A percentile compares a stretch with the other conserved stretches of the same genome.
These are phyloP conservation scores for Coffea canephora DNA, from an alignment of 257 asterid genomes.

Conservation along the genomic window DNA sequence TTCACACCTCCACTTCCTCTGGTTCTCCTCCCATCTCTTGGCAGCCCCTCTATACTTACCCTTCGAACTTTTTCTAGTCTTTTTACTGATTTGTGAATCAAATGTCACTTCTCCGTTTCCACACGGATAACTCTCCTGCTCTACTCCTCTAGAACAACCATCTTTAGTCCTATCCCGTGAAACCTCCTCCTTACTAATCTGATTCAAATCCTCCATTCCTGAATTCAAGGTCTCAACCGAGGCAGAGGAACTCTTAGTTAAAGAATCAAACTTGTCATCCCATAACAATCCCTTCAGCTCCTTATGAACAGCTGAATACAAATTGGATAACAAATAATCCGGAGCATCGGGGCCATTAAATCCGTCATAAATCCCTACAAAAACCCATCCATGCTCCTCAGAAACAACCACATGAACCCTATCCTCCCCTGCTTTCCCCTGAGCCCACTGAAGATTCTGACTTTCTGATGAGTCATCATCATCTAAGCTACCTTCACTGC, in stretches of 20 bases:
- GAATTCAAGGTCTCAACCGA: conserved; percentile 16
- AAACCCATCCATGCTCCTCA: conserved; percentile 93
- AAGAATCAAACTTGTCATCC: conserved; percentile 64
- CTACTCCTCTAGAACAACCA: conserved; percentile 61
- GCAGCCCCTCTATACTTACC: conserved; percentile 51
- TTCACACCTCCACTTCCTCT: conserved; percentile 84
- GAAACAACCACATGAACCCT: conserved; percentile 93
- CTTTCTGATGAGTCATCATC: conserved; percentile 57
- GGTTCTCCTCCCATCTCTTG: conserved; percentile 87
- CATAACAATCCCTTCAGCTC: conserved; percentile 85
- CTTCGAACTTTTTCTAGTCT: conserved; percentile 38
- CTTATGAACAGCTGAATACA: conserved; percentile 76
- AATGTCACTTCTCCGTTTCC: conserved; percentile 28
- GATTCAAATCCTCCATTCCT: conserved; percentile 18
- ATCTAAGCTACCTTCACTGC: conserved; percentile 71
- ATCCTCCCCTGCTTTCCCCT: conserved; percentile 98
- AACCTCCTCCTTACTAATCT: conserved; percentile 24
- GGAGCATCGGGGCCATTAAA: conserved; percentile 97
- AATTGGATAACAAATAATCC: conserved; percentile 72
- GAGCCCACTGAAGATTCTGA: conserved; percentile 96
- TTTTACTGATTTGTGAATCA: conserved; percentile 36
- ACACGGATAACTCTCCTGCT: conserved; percentile 56
- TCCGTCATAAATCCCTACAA: conserved; percentile 95
- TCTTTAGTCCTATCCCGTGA: conserved; percentile 52
- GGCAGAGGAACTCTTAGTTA: conserved; percentile 21